A percentile compares a stretch with the other conserved stretches of the same genome.
phyloP scores from a whole-genome alignment of 2,329 filamentous ascomycete species.

The Colletotrichum chrysophilum region DNA sequence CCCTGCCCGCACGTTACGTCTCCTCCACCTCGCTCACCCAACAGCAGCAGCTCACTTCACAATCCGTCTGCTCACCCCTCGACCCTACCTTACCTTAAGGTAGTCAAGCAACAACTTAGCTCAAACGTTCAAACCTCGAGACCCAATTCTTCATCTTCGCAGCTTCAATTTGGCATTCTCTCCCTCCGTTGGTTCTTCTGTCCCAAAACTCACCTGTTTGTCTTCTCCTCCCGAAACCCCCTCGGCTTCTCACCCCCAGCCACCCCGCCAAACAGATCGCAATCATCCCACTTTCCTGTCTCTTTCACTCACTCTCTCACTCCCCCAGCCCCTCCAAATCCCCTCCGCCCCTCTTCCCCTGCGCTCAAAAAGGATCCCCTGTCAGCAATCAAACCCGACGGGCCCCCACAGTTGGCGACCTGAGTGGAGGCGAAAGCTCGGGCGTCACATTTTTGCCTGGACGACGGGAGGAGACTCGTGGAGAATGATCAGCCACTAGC shows the following conservation, averaged over 20 bases:
- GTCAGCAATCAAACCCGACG: not conserved
- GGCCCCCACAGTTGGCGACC: not conserved
- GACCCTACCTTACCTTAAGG: not conserved
- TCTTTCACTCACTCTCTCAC: not conserved
- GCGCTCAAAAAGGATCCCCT: not conserved
- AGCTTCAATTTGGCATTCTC: not conserved
- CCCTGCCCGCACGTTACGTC: not conserved
- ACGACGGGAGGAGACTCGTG: conserved; percentile 13
- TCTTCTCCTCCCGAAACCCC: not conserved
- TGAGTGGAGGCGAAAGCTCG: not conserved
- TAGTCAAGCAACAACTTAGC: not conserved
- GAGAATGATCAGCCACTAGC: conserved; percentile 18
- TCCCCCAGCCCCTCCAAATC: not conserved
- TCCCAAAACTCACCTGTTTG: not conserved
- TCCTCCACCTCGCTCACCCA: not conserved
- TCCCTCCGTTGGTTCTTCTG: not conserved
- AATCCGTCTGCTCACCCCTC: not conserved
- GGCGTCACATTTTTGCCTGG: conserved; percentile 16
- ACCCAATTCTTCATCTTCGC: not conserved
- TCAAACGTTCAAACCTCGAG: not conserved
- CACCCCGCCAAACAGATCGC: not conserved
- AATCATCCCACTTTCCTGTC: not conserved
- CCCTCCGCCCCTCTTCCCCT: not conserved
- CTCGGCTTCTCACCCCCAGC: not conserved
- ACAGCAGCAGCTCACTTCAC: not conserved